Base-by-base conservation (phyloP, 306 rosid species). In the Cicer judaicum region DNA sequence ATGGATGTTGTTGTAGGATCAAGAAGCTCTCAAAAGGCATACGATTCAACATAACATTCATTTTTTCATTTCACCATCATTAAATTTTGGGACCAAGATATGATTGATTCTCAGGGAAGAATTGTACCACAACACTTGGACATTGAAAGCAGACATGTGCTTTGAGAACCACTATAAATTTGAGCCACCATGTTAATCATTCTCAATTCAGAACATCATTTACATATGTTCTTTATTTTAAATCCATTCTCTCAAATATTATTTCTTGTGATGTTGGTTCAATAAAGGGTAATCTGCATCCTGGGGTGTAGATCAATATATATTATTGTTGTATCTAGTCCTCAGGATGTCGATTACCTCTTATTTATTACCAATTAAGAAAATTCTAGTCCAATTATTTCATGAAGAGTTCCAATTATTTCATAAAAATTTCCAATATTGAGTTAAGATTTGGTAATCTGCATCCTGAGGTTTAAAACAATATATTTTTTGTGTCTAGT, bases 271-370 rank as follows among this genome's bases (percentile, higher is more conserved):
- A 1, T 57, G 24, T 57, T 57, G 64, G 64, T 21, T 57, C 5
- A 57, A 57, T 8, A 57, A 57, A 2, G 0, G 64, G 3, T 57
- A 57, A 24, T 57, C 64, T 24, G 64, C 64, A 57, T 57, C 64
- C 41, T 57, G 41, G 11, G 64, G 64, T 57, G 15, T 57, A 24
- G 41, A 57, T 24, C n/a, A 57, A 10, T 11, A 24, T 57, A 57
- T 19, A 29, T 1, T 0, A 9, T 24, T 55, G 8, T 57, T 57
- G 40, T 24, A 57, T 57, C 8, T 57, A 24, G 12, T 10, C 5
- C 8, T 57, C 4, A 8, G 64, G 64, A 57, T 57, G 64, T 0
- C 6, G 41, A 57, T 57, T 57, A 57, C 40, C 64, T 57, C 9
- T 57, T 57, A 14, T 57, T 57, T 24, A 1, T 24, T 21, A 57